Base-by-base conservation (phyloP, 768 basidiomycete genomes). In the Leucosporidium scottii region DNA sequence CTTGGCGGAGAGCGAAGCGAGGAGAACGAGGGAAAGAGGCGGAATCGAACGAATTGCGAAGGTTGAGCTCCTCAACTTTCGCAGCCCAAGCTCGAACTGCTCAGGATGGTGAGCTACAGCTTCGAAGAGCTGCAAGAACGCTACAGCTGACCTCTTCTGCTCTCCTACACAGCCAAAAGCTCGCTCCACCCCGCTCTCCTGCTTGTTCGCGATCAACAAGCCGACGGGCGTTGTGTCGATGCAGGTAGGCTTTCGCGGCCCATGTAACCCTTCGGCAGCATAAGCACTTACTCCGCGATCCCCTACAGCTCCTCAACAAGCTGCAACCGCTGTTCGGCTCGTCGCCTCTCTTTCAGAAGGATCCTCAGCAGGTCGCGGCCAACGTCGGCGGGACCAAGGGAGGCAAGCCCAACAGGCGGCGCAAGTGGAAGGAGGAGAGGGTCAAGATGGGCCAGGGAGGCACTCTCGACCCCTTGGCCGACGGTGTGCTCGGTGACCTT, bases 151-250 rank as follows among this genome's bases (percentile, higher is more conserved):
- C 39, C 39, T 44, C 39, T 15, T n/a, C 39, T 44, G 39, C 39
- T 44, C 39, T 44, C 6, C 39, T 13, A 12, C 15, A 15, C 39
- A 44, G 39, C 39, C 39, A 3, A 77, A 77, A 73, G 72, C 76
- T 39, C 57, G 67, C 44, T 74, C 75, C 18, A 59, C 71, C 5
- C 79, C 79, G 2, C 72, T 80, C 36, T 75, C 77, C 63, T 79
- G 79, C 23, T 81, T 98, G 27, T 93, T 99, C 78, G 94, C 86
- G 1, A 80, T 99, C 50, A 82, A 84, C 60, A 99, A 99, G 78
- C 96, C 96, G 1, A 89, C 91, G 0, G 94, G 94, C 1, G 88
- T 89, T 30, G 88, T 90, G 3, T 93, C 91, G 57, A 98, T 98
- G 94, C 65, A 25, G 25, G n/a, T 50, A 28, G 18, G 2, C 27